Evolutionary conservation across 345 rosid species (phyloP).

Genomic region (Salix koriyanagi): DNA sequence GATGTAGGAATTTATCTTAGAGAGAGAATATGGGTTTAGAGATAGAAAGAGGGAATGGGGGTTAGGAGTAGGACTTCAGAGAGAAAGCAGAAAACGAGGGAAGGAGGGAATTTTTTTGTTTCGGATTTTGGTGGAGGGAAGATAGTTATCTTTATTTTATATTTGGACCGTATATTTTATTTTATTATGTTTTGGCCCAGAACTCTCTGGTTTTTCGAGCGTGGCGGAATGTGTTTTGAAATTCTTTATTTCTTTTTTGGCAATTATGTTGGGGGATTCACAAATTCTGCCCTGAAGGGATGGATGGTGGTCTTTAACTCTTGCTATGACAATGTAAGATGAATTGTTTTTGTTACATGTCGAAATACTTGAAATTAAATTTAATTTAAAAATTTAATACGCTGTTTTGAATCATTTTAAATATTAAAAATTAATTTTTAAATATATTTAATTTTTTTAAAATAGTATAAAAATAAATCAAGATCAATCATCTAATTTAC

Average conservation of each 20-base stretch:
- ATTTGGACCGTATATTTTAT: neutral
- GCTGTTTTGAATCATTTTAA: too few species aligned
- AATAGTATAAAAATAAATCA: too few species aligned
- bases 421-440: too few species aligned
- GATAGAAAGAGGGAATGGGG: slow-evolving; percentile 7
- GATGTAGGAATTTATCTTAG: neutral
- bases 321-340: neutral
- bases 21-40: slow-evolving; percentile 1
- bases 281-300: neutral
- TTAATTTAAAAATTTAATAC: too few species aligned
- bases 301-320: neutral
- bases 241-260: neutral
- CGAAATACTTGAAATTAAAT: too few species aligned
- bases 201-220: neutral
- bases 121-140: slow-evolving; percentile 28
- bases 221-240: neutral
- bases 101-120: slow-evolving; percentile 22
- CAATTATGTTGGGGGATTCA: neutral
- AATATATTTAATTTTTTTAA: too few species aligned
- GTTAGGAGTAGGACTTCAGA: neutral
- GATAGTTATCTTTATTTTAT: neutral
- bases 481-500: too few species aligned
- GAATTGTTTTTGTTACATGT: neutral
- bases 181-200: neutral
- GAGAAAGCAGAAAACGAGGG: slow-evolving; percentile 27